Percentiles rank a stretch among this genome's conserved stretches.
Evolutionary conservation across 345 rosid species (phyloP).

Genomic region (Hibiscus syriacus): DNA sequence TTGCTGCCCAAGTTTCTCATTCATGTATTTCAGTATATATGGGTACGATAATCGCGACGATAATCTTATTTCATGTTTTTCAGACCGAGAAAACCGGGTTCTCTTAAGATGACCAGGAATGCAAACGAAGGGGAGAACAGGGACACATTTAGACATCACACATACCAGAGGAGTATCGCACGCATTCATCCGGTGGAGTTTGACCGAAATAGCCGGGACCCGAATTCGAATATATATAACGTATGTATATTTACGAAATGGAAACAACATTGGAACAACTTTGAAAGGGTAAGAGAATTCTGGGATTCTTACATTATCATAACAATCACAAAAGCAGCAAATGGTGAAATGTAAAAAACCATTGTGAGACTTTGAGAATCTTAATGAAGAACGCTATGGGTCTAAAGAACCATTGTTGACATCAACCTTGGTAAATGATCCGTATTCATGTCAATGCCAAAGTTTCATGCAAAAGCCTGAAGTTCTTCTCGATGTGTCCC

Average conservation of each 20-base stretch:
- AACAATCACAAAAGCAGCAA: conserved; percentile 21
- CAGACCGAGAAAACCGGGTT: too few relatives aligned
- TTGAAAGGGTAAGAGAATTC: conserved; percentile 7
- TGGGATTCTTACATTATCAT: conserved; percentile 22
- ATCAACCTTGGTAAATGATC: conserved; percentile 15
- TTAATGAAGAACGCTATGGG: conserved; percentile 22
- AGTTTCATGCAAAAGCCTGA: conserved; percentile 90
- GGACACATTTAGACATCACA: too few relatives aligned
- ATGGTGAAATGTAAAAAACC: background rate
- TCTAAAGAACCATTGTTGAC: conserved; percentile 29
- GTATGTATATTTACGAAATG: too few relatives aligned
- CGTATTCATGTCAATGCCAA: conserved; percentile 40
- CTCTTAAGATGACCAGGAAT: too few relatives aligned
- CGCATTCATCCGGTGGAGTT: too few relatives aligned
- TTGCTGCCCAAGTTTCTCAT: background rate
- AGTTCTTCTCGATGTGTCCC: conserved; percentile 88
- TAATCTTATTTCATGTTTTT: too few relatives aligned
- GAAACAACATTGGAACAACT: background rate
- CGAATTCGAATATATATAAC: too few relatives aligned
- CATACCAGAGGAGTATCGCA: too few relatives aligned
- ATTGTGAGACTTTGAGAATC: background rate
- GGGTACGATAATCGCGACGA: background rate
- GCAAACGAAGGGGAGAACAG: too few relatives aligned
- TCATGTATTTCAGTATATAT: background rate
- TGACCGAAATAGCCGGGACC: too few relatives aligned